Base-by-base conservation (phyloP, 1,284 basidiomycete genomes). In the Tilletia indica region DNA sequence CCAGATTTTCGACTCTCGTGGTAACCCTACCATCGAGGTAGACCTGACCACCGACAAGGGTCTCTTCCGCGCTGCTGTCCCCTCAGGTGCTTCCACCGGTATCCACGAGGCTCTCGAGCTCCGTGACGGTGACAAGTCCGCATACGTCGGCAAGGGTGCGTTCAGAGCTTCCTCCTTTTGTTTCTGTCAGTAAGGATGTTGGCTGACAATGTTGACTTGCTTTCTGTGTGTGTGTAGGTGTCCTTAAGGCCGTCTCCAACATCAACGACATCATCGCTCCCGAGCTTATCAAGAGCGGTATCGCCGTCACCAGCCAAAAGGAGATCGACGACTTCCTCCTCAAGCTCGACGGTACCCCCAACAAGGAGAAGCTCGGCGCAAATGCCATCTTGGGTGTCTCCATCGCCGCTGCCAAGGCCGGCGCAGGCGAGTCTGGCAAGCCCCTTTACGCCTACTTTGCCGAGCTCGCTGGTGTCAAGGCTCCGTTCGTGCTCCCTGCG, bases 321-420 rank as follows among this genome's bases (percentile, higher is more conserved):
- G 93, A 96, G 82, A 90, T 99, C 82, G 97, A 99, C 85, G 93
- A 97, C 87, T 92, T 99, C 88, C 89, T 99, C 85, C 96, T 98
- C 90, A 96, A 98, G 88, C 90, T 94, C 83, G 96, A 99, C 85
- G 94, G 94, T 73, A 94, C 94, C 73, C 88, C 93, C 79, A 99
- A 99, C 92, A 99, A 99, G 90, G 94, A 94, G 86, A 97, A 97
- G 87, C 91, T 98, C 84, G 97, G 97, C 82, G 97, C 97, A 76
- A 99, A 99, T 87, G 97, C 97, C 84, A 97, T 99, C 86, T 93
- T 99, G 74, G 97, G 94, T 87, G 93, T 99, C 82, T 97, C 93
- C 76, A 98, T 98, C 86, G 97, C 96, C 68, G 93, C 92, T 73
- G 90, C 93, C 72, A 91, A 94, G 87, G 97, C 97, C 77, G 97